Base-by-base conservation (phyloP, 305 asterid species). In the Galium porrigens region DNA sequence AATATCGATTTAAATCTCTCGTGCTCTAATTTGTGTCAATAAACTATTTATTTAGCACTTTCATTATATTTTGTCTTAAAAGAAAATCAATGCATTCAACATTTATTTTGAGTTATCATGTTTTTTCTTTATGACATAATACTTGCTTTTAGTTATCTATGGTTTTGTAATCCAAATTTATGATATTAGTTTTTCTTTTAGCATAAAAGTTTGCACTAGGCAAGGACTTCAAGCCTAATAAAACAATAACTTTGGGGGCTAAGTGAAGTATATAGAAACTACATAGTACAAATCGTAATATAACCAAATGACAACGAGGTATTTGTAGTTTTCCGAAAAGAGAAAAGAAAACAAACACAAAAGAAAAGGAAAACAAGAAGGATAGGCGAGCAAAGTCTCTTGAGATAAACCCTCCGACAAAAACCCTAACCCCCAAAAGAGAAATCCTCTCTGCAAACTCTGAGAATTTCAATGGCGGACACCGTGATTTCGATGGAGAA, bases 401-500 rank as follows among this genome's bases (percentile, higher is more conserved):
- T 30, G 22, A 1, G 37, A 15, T 32, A 62, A 46, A 60, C 57
- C 49, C 65, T 32, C 14, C 54, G 7, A 3, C 15, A 29, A 20
- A 64, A 70, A 34, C 58, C 74, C 70, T 51, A 33, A 62, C 29
- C 36, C 65, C 64, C 57, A 10, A 3, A 0, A 17, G 11, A 36
- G 11, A 36, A 22, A 33, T 51, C 33, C 32, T 52, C 32, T 20
- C 60, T 34, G 58, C 20, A 55, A 54, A 17, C 57, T 33, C 63
- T 0, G 30, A 53, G 30, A 66, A 65, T 33, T 74, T 30, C 52
- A 64, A 84, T 88, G 96, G 94, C 86, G 76, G 79, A 72, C 64
- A 46, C 72, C 15, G 39, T 78, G 65, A 57, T 83, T 65, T 84
- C 97, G 8, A 25, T 82, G 70, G 95, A 84, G 10, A 80, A 75